Conservation (phyloP, 2,329 filamentous ascomycete genomes). For the Aspergillus melleus region DNA sequence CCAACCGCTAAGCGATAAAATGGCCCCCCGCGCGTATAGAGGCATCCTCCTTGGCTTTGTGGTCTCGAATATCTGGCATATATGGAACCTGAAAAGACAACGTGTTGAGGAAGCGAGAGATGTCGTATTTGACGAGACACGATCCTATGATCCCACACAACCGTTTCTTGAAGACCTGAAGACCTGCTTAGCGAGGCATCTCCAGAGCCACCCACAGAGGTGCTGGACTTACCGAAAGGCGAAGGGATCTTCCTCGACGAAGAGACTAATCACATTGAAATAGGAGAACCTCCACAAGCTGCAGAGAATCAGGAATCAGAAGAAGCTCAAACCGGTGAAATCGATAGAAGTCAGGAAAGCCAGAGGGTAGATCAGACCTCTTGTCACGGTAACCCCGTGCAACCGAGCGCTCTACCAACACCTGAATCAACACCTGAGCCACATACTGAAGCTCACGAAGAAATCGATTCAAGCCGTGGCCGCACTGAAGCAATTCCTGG, state of each 20-base stretch:
- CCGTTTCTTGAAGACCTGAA: not conserved
- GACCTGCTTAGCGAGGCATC: not conserved
- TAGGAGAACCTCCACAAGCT: too few relatives aligned
- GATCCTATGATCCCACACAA: not conserved
- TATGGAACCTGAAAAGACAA: not conserved
- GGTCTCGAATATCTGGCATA: not conserved
- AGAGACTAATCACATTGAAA: not conserved
- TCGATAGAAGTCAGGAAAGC: too few relatives aligned
- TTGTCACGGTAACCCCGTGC: too few relatives aligned
- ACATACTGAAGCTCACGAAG: not conserved
- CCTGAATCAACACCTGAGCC: not conserved
- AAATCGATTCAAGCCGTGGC: not conserved
- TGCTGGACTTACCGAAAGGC: not conserved
- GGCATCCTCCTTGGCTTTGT: not conserved
- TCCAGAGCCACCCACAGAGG: not conserved
- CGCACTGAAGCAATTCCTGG: not conserved
- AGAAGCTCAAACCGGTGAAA: not conserved
- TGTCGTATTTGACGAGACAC: not conserved
- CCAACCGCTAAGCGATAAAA: not conserved
- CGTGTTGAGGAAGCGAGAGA: not conserved
- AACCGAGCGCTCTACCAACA: not conserved
- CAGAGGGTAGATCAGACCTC: too few relatives aligned
- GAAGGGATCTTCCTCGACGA: not conserved
- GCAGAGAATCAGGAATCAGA: too few relatives aligned
- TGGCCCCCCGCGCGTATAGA: not conserved